phyloP scores from a whole-genome alignment of 2,329 filamentous ascomycete species.

The Exophiala dermatitidis region DNA sequence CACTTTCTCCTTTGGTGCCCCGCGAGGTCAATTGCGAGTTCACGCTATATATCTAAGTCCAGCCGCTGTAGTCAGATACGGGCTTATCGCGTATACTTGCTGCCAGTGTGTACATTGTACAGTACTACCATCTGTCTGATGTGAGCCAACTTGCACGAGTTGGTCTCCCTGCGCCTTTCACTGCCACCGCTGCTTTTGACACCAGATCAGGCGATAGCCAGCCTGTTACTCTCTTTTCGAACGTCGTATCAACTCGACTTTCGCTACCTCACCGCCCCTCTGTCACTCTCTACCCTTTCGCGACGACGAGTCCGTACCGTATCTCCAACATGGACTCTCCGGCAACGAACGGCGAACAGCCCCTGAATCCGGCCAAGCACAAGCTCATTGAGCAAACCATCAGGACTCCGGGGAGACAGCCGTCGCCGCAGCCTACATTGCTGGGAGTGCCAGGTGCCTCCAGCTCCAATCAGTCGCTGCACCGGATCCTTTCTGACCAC shows the following conservation, averaged over 20 bases:
- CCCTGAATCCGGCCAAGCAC: slow-evolving; percentile 36
- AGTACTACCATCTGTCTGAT: not conserved
- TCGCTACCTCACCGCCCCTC: not conserved
- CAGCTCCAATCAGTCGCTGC: slow-evolving; percentile 42
- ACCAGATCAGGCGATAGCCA: too few species aligned
- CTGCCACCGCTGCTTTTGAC: too few species aligned
- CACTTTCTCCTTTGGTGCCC: slow-evolving; percentile 2
- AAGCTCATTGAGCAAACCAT: slow-evolving; percentile 53
- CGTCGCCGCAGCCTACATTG: slow-evolving; percentile 83
- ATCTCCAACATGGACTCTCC: slow-evolving; percentile 16
- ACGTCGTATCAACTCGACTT: not conserved
- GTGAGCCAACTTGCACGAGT: not conserved
- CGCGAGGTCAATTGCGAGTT: not conserved
- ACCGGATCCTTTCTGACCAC: slow-evolving; percentile 74
- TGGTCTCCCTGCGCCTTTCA: too few species aligned
- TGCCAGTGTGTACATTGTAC: not conserved
- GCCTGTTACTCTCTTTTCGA: too few species aligned
- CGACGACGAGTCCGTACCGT: too few species aligned
- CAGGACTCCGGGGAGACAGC: slow-evolving; percentile 53
- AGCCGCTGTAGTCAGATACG: slow-evolving; percentile 9
- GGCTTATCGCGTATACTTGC: not conserved
- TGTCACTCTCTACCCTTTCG: not conserved
- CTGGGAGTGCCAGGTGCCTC: slow-evolving; percentile 60
- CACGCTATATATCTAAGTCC: not conserved
- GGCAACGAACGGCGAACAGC: slow-evolving; percentile 17